Evolutionary conservation across 345 rosid genomes (phyloP), one percentile per base, ranked within the genome.

Genomic region (Erysimum cheiranthoides): DNA sequence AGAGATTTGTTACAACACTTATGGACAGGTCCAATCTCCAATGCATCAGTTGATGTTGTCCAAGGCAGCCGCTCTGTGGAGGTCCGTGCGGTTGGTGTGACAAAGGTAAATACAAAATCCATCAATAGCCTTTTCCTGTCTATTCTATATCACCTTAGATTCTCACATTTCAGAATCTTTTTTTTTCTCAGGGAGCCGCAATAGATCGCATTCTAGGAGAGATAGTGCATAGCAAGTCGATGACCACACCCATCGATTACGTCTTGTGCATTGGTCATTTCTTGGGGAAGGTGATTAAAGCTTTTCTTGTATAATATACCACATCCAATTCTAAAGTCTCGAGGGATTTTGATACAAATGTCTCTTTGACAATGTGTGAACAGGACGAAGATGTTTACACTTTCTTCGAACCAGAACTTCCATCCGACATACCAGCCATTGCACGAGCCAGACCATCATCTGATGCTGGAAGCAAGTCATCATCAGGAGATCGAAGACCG

Each of bases 21-120:
- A 68, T 96, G 98, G 96, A 96, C 99, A 31, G 99, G 99, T 61
- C 99, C 99, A 57, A 91, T 96, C 80, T 92, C 98, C 46, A 96
- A 96, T 80, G 97, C 99, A 70, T 96, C 99, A 21, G 96, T 96
- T 47, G 99, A 96, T 84, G 98, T 96, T 49, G 96, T 96, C 70
- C 99, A 96, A 83, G 99, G 98, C 54, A 87, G 97, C 81, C 86
- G 94, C 62, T 96, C 98, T 21, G 97, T 96, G 25, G 99, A 96
- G 82, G 99, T 96, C 73, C 89, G 99, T 69, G 87, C 98, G 0
- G 99, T 96, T 68, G 99, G 99, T 68, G 98, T 96, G 46, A 96
- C 99, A 17, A 96, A 96, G 93, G 97, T 92, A 73, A 81, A 57
- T 51, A 25, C 13, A 9, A 35, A 46, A 62, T 25, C 3, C 14